Evolutionary conservation across 345 rosid species (phyloP), one percentile per base, ranked within the genome.

Genomic region (Brassica rapa): DNA sequence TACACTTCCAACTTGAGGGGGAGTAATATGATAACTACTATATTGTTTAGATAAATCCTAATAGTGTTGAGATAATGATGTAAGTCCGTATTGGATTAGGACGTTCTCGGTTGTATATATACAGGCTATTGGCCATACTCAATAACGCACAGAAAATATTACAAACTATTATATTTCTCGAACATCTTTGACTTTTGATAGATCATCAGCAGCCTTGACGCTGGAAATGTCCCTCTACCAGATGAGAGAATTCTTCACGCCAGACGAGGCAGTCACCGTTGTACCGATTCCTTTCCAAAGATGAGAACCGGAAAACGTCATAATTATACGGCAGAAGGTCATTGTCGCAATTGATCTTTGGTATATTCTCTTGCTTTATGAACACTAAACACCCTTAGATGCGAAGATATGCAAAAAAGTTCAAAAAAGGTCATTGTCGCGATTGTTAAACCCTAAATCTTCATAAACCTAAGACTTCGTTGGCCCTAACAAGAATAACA

Each of bases 311-410:
- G 51, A 11, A 11, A 14, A 14, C 51, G 5, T 43, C n/a, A 39
- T 4, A 11, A 43, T 19, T 19, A 19, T 43, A 43, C 51, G 51
- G n/a, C 51, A 43, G 4, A 43, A 43, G n/a, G 12, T 43, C 51
- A 43, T 19, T 19, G 21, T 19, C 21, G 21, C 21, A 19, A 19
- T 25, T 68, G 14, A 8, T 24, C 24, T 65, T 62, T 39, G 41
- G 73, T 70, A 75, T 59, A 57, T 75, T 70, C 51, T 70, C 32
- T 41, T 62, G 68, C 62, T 62, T 68, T 62, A 5, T 21, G 61
- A 62, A 27, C 43, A 68, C 7, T 49, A 14, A 37, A 62, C 12
- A 63, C 43, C 30, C 74, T 51, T 51, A 55, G 66, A 80, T 39
- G 60, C 66, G 2, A 68, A 62, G 19, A 70, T 14, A 74, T 73